Evolutionary conservation across 1,284 basidiomycete genomes (phyloP).

Genomic region (Nidula niveotomentosa): DNA sequence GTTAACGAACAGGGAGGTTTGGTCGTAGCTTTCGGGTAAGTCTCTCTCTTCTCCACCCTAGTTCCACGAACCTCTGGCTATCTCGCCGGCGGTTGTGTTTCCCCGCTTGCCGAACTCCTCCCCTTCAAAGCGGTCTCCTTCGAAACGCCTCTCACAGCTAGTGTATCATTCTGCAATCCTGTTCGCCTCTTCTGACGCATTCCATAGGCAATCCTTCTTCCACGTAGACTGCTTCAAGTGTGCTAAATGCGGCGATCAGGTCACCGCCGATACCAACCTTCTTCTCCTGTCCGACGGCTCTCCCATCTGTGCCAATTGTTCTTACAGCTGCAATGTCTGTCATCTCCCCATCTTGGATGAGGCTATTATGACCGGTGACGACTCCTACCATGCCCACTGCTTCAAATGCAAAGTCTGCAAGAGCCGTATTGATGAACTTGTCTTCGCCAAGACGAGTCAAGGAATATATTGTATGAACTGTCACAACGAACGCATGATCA

Average conservation of each 20-base stretch:
- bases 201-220: constrained; percentile 74
- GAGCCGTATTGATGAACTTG: constrained; percentile 94
- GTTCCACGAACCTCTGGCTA: too few relatives aligned
- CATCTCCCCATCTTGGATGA: constrained; percentile 92
- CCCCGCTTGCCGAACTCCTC: too few relatives aligned
- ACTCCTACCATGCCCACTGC: constrained; percentile 97
- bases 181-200: constrained; percentile 5
- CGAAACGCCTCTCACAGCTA: too few relatives aligned
- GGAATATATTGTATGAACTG: constrained; percentile 99
- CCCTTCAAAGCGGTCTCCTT: too few relatives aligned
- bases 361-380: constrained; percentile 98
- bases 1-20: constrained; percentile 85
- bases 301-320: constrained; percentile 96
- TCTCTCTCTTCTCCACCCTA: constrained; percentile 7
- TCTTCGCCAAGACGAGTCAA: constrained; percentile 97
- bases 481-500: constrained; percentile 95
- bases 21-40: constrained; percentile 89
- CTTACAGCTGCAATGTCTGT: constrained; percentile 95
- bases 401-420: constrained; percentile 97
- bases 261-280: constrained; percentile 93
- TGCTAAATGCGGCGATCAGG: constrained; percentile 78
- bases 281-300: constrained; percentile 95
- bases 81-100: too few relatives aligned
- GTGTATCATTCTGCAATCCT: background rate
- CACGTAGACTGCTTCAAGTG: constrained; percentile 85